These are phyloP conservation scores for Nemophila menziesii DNA, from an alignment of 257 asterid species.

Conservation along the genomic window DNA sequence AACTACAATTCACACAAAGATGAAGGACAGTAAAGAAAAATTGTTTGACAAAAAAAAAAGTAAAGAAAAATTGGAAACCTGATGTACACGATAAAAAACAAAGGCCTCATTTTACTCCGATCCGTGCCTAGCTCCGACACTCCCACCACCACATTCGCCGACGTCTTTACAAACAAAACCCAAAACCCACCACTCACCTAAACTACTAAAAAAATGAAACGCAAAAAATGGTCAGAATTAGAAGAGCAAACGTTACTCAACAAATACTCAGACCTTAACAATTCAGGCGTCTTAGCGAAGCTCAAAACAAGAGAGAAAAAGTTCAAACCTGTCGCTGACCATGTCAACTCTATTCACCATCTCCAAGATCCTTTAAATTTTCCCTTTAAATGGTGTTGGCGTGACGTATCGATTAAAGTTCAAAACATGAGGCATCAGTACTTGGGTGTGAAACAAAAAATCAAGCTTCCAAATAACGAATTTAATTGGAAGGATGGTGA, in stretches of 20 bases:
- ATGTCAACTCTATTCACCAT: conserved; percentile 76
- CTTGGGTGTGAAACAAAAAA: conserved; percentile 89
- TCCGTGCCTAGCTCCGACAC: conserved; percentile 3
- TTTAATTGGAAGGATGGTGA: conserved; percentile 89
- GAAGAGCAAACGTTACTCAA: conserved; percentile 71
- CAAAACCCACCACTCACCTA: neutral
- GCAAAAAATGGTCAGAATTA: conserved; percentile 95
- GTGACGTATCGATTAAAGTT: conserved; percentile 85
- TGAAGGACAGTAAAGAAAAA: neutral
- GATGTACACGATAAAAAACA: neutral
- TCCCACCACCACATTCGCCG: conserved; percentile 4
- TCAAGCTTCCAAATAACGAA: conserved; percentile 40
- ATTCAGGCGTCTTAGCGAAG: conserved; percentile 63
- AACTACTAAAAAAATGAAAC: conserved; percentile 43
- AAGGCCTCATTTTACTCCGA: conserved; percentile 13
- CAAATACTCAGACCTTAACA: conserved; percentile 62
- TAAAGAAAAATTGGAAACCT: neutral
- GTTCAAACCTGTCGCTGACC: conserved; percentile 90
- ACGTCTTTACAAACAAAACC: conserved; percentile 3
- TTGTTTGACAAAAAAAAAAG: too few relatives aligned
- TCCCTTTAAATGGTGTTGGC: conserved; percentile 98
- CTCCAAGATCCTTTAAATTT: conserved; percentile 56
- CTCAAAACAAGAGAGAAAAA: conserved; percentile 89
- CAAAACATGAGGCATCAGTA: conserved; percentile 99
- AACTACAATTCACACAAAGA: neutral